Evolutionary conservation across 768 basidiomycete species (phyloP), one percentile per base, ranked within the genome.

Genomic region (Collybia mongolica): DNA sequence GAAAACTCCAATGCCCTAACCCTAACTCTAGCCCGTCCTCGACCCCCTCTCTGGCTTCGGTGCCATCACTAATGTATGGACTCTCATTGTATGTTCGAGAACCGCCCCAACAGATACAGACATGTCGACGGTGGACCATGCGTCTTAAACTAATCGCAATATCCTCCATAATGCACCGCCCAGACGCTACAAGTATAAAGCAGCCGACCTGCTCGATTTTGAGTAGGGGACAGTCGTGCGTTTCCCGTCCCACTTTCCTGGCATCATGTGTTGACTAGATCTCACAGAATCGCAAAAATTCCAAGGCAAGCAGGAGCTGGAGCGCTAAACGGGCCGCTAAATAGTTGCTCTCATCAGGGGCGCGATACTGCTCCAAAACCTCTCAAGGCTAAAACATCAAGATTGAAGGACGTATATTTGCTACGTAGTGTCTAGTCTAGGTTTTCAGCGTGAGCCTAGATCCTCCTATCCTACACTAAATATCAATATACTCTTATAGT

Each of bases 11-110:
- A n/a, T n/a, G n/a, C n/a, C n/a, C n/a, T n/a, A n/a, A n/a, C n/a
- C n/a, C n/a, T n/a, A n/a, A n/a, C n/a, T n/a, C n/a, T n/a, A n/a
- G n/a, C n/a, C n/a, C n/a, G n/a, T n/a, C n/a, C 93, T n/a, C 90
- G 91, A 91, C 5, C 61, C 83, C 2, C 72, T 93, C 5, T 90
- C 90, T 0, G 91, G 91, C 0, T 86, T 90, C 53, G 90, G 90
- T 54, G 84, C 88, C 3, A 73, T 88, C 43, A 82, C 76, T 54
- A 84, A 79, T 40, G 77, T 82, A 0, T 88, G 88, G 86, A 68
- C 66, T 5, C 82, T 75, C 59, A 62, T 86, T 9, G 81, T 82
- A 0, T 62, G 70, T n/a, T 70, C 69, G 48, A 77, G 76, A 37
- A 53, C 53, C 6, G 58, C 65, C 17, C 77, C 81, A 1, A 74